Percentiles rank a stretch among this genome's conserved stretches.
Conservation (phyloP, 768 basidiomycete genomes). For the Boletus pseudo-olivaceus region DNA sequence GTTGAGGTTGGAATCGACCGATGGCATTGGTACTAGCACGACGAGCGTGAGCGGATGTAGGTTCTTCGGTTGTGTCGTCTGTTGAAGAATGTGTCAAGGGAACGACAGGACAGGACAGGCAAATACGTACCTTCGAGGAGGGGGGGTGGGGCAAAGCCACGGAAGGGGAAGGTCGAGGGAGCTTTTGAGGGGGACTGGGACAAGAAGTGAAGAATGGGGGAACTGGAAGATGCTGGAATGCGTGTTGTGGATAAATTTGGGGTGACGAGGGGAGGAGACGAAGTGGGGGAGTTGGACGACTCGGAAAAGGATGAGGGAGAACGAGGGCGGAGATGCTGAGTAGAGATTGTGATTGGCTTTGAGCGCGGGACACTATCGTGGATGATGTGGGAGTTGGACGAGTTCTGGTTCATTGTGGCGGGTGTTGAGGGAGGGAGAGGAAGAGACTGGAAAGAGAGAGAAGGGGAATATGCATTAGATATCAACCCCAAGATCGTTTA, state of each 20-base stretch:
- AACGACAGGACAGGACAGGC: background rate
- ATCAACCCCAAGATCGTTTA: slow-evolving; percentile 3
- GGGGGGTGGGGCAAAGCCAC: slow-evolving; percentile 45
- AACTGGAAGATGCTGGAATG: slow-evolving; percentile 52
- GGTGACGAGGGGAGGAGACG: slow-evolving; percentile 50
- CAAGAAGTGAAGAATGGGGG: slow-evolving; percentile 71
- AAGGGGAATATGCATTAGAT: background rate
- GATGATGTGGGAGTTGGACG: background rate
- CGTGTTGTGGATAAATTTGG: slow-evolving; percentile 43
- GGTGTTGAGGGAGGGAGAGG: slow-evolving; percentile 1
- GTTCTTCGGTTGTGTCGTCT: slow-evolving; percentile 42
- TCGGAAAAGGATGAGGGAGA: slow-evolving; percentile 62
- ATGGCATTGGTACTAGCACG: slow-evolving; percentile 61
- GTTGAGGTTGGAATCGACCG: slow-evolving; percentile 49
- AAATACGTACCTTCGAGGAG: slow-evolving; percentile 57
- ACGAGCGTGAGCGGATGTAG: slow-evolving; percentile 48
- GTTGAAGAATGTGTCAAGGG: slow-evolving; percentile 3
- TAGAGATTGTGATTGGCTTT: slow-evolving; percentile 61
- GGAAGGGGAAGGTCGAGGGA: slow-evolving; percentile 59
- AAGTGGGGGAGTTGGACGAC: slow-evolving; percentile 52
- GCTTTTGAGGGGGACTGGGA: slow-evolving; percentile 55
- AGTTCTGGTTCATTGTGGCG: slow-evolving; percentile 16
- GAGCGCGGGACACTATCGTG: slow-evolving; percentile 46
- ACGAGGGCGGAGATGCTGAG: slow-evolving; percentile 46
- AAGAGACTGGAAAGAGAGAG: background rate